Percentiles rank a stretch among this genome's conserved stretches.
Evolutionary conservation across 768 basidiomycete genomes (phyloP).

Genomic region (Mycena floridula): DNA sequence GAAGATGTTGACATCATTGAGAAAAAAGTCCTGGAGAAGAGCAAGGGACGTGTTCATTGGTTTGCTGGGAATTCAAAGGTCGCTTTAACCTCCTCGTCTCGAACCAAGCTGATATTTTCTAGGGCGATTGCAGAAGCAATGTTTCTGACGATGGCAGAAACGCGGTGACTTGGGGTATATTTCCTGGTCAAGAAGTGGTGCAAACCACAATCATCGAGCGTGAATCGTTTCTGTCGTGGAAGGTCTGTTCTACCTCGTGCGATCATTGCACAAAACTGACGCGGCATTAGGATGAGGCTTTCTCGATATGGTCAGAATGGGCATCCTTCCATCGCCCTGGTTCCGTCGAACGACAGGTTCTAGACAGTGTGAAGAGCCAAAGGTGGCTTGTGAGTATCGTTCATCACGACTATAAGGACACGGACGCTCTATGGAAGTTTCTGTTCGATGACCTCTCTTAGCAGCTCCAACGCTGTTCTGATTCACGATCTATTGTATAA

Average conservation of each 20-base stretch:
- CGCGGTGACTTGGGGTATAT: slow-evolving; percentile 98
- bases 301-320: slow-evolving; percentile 95
- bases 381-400: slow-evolving; percentile 91
- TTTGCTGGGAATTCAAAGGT: slow-evolving; percentile 82
- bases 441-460: slow-evolving; percentile 38
- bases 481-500: too few species aligned
- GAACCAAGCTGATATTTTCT: neutral
- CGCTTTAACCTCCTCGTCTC: slow-evolving; percentile 18
- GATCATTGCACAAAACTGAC: slow-evolving; percentile 4
- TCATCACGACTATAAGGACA: slow-evolving; percentile 87
- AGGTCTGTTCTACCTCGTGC: too few species aligned
- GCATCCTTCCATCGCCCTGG: slow-evolving; percentile 75
- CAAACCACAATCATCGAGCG: slow-evolving; percentile 96
- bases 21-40: slow-evolving; percentile 44
- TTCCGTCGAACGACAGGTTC: slow-evolving; percentile 64
- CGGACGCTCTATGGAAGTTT: slow-evolving; percentile 80
- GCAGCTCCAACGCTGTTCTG: neutral
- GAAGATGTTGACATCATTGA: slow-evolving; percentile 56
- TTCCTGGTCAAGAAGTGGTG: slow-evolving; percentile 92
- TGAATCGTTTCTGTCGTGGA: slow-evolving; percentile 95
- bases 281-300: slow-evolving; percentile 93
- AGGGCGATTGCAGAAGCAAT: slow-evolving; percentile 82
- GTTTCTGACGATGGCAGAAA: slow-evolving; percentile 75
- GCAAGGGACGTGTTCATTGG: slow-evolving; percentile 70
- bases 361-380: slow-evolving; percentile 63